Evolutionary conservation across 305 asterid species (phyloP).

Genomic region (Plantago lanceolata): DNA sequence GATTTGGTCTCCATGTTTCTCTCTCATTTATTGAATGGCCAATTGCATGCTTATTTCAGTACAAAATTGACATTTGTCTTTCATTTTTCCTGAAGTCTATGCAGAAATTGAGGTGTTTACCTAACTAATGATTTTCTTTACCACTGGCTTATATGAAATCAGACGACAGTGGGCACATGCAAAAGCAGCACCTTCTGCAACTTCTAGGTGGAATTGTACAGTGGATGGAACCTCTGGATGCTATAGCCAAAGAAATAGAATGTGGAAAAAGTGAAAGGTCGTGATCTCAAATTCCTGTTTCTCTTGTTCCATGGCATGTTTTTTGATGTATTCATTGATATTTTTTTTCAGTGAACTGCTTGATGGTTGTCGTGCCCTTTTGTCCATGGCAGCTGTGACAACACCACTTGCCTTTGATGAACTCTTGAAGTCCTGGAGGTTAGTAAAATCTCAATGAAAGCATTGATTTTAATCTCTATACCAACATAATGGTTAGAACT

Average conservation of each 20-base stretch:
- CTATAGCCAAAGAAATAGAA: constrained; percentile 62
- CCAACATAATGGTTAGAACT: not conserved
- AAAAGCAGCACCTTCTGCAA: constrained; percentile 77
- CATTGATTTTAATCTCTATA: not conserved
- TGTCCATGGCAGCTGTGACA: constrained; percentile 80
- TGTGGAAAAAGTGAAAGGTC: constrained; percentile 94
- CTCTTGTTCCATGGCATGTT: constrained; percentile 21
- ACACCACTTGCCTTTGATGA: constrained; percentile 68
- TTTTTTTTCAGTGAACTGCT: constrained; percentile 70
- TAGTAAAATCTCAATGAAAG: constrained; percentile 13
- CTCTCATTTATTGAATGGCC: not conserved
- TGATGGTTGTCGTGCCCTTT: constrained; percentile 91
- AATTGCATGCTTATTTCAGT: not conserved
- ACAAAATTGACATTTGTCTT: not conserved
- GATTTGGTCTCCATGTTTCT: not conserved
- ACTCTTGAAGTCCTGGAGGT: constrained; percentile 79
- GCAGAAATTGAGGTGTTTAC: not conserved
- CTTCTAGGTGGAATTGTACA: constrained; percentile 69
- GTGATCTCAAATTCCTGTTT: constrained; percentile 20
- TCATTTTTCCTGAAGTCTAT: not conserved
- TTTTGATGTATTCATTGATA: constrained; percentile 30
- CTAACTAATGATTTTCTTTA: not conserved
- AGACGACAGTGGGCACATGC: constrained; percentile 74
- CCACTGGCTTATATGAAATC: constrained; percentile 29
- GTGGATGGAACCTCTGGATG: constrained; percentile 93